A percentile compares a stretch with the other conserved stretches of the same genome.
Evolutionary conservation across 106 monocot genomes (phyloP).

Genomic region (Vanilla planifolia): DNA sequence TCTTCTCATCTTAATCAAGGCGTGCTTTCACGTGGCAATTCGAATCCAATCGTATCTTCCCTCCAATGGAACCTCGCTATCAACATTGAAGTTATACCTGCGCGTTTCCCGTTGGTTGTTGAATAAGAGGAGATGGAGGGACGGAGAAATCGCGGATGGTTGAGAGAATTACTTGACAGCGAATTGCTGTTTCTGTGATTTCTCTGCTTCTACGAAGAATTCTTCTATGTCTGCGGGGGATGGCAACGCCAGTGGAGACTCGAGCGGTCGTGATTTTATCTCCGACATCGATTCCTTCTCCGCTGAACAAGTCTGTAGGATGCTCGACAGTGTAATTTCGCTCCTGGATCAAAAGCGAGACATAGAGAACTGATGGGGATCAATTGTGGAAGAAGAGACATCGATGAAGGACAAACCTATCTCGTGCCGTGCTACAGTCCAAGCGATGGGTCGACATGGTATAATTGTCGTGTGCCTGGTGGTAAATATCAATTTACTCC

Average conservation of each 20-base stretch:
- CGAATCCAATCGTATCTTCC: conserved; percentile 79
- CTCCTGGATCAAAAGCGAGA: conserved; percentile 18
- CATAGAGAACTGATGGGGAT: not conserved
- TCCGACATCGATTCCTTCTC: conserved; percentile 3
- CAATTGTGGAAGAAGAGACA: not conserved
- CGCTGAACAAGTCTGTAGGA: conserved; percentile 12
- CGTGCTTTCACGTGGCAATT: conserved; percentile 14
- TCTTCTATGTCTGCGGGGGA: conserved; percentile 59
- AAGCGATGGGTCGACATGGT: conserved; percentile 5
- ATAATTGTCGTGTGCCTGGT: conserved; percentile 11
- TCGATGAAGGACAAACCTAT: conserved; percentile 10
- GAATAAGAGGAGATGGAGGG: not conserved
- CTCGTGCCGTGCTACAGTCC: conserved; percentile 21
- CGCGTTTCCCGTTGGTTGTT: not conserved
- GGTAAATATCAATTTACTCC: not conserved
- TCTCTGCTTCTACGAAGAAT: conserved; percentile 62
- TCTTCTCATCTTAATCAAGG: not conserved
- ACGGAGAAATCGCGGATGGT: not conserved
- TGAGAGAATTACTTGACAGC: conserved; percentile 35
- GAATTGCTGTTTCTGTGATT: conserved; percentile 38
- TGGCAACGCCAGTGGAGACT: conserved; percentile 13
- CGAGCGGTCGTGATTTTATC: not conserved
- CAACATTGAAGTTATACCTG: conserved; percentile 87
- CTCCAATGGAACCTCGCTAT: conserved; percentile 46
- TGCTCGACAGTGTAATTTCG: conserved; percentile 24